Conservation (phyloP, 2,329 filamentous ascomycete genomes). For the Colletotrichum navitas region DNA sequence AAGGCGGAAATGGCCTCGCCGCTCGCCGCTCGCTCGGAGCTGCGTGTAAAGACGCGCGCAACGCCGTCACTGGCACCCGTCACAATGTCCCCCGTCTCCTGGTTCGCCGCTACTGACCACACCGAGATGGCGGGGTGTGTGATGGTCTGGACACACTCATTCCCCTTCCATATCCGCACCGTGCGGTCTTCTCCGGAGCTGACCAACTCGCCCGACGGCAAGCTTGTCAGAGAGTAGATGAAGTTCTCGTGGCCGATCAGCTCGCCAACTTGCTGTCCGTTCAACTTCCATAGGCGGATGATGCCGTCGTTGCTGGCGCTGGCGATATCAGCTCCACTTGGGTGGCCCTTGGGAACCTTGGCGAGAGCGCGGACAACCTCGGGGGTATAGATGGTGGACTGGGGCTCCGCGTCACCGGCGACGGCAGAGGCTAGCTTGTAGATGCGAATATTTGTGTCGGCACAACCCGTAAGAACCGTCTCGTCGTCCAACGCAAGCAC, state of each 20-base stretch:
- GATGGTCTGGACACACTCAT: conserved; percentile 91
- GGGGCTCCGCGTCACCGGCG: conserved; percentile 63
- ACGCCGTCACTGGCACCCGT: conserved; percentile 91
- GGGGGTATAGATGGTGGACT: conserved; percentile 71
- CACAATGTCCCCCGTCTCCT: conserved; percentile 90
- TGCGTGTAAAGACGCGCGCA: conserved; percentile 86
- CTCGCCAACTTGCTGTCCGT: conserved; percentile 81
- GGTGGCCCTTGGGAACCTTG: conserved; percentile 79
- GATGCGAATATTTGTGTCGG: conserved; percentile 89
- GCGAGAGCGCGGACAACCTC: conserved; percentile 92
- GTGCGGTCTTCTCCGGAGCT: conserved; percentile 97
- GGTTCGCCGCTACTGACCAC: conserved; percentile 89
- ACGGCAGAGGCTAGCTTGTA: conserved; percentile 78
- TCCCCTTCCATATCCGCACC: conserved; percentile 86
- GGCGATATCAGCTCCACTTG: conserved; percentile 90
- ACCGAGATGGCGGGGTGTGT: conserved; percentile 97
- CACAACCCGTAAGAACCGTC: conserved; percentile 90
- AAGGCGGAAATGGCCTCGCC: conserved; percentile 78
- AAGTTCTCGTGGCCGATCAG: conserved; percentile 93
- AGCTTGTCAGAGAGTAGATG: conserved; percentile 84
- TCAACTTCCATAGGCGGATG: conserved; percentile 87
- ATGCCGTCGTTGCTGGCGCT: conserved; percentile 94
- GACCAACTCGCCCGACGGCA: conserved; percentile 88
- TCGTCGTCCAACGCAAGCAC: conserved; percentile 85
- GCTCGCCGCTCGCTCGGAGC: conserved; percentile 76